Base-by-base conservation (phyloP, 179 eudicot species). In the Spergularia azorica region DNA sequence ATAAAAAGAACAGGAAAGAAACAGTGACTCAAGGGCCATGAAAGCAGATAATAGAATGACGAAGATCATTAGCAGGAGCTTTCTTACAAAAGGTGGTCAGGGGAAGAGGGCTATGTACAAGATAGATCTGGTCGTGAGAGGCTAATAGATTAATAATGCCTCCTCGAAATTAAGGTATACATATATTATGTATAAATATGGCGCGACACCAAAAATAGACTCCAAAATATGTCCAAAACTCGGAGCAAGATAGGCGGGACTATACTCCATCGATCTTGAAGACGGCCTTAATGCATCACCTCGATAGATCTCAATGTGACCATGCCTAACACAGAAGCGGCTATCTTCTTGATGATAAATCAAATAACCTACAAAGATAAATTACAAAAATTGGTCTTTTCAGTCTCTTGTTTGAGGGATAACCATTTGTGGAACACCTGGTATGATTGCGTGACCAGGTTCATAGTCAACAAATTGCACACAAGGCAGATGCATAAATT, bases 211-310 rank as follows among this genome's bases (percentile, higher is more conserved):
- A 72, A 69, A 76, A 71, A 78, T 20, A 73, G 78, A 77, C 76
- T 81, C 77, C 78, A 73, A 48, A 70, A 81, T 78, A 70, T 74
- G 84, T 82, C 79, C 79, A 82, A 82, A 78, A 82, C 52, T 70
- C 63, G 76, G 81, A 78, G 75, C 56, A 73, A 26, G 56, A 77
- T 52, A 72, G 51, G 67, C 59, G 2, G 2, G 73, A 63, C 79
- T 63, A 70, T 76, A 71, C 62, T 64, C 69, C 73, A 55, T 75
- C 32, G 43, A 63, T 6, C 78, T 39, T 69, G 38, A 62, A 67
- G 75, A 69, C 38, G 26, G 52, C 70, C 72, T 72, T 72, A 39
- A 21, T 48, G 39, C 58, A 64, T 55, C 26, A 55, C 83, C 75
- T 80, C 62, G 41, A 69, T 56, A 52, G 43, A 58, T 75, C 70